phyloP scores from a whole-genome alignment of 352 stramenopile species.

The Phytophthora rubi region DNA sequence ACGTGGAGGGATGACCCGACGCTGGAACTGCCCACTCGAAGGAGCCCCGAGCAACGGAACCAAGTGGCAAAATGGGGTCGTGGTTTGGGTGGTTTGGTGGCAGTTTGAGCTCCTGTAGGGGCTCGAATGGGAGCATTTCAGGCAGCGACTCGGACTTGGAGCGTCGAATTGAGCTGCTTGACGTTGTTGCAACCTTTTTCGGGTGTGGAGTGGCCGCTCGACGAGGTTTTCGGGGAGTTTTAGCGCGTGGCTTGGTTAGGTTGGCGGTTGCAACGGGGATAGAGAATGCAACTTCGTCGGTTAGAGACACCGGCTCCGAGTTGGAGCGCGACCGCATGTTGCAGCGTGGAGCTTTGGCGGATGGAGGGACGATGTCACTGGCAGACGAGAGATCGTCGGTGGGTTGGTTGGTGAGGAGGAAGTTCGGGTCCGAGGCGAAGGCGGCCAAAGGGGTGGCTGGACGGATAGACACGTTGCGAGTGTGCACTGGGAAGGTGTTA shows the following conservation, averaged over 20 bases:
- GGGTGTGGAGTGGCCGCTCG: constrained; percentile 43
- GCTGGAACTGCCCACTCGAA: constrained; percentile 46
- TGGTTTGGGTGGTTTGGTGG: constrained; percentile 47
- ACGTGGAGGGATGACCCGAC: constrained; percentile 30
- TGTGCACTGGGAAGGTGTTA: constrained; percentile 56
- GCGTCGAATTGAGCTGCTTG: constrained; percentile 30
- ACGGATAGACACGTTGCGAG: constrained; percentile 63
- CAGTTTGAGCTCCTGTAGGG: constrained; percentile 37
- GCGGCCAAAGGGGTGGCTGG: constrained; percentile 47
- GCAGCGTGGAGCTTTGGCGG: constrained; percentile 38
- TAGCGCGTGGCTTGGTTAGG: constrained; percentile 11
- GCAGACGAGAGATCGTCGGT: not conserved
- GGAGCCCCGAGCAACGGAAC: constrained; percentile 17
- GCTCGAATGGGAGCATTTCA: constrained; percentile 36
- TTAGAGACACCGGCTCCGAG: constrained; percentile 64
- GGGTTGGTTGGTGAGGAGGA: constrained; percentile 9
- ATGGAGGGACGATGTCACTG: constrained; percentile 21
- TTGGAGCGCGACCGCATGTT: constrained; percentile 73
- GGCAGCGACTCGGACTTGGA: constrained; percentile 73
- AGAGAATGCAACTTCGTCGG: constrained; percentile 1
- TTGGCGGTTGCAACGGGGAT: not conserved
- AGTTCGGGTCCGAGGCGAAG: constrained; percentile 16
- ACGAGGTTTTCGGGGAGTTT: constrained; percentile 42
- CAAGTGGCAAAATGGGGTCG: constrained; percentile 32
- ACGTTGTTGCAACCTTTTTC: constrained; percentile 18